Evolutionary conservation across 2,329 filamentous ascomycete species (phyloP), one percentile per base, ranked within the genome.

Genomic region (Scedosporium apiospermum): DNA sequence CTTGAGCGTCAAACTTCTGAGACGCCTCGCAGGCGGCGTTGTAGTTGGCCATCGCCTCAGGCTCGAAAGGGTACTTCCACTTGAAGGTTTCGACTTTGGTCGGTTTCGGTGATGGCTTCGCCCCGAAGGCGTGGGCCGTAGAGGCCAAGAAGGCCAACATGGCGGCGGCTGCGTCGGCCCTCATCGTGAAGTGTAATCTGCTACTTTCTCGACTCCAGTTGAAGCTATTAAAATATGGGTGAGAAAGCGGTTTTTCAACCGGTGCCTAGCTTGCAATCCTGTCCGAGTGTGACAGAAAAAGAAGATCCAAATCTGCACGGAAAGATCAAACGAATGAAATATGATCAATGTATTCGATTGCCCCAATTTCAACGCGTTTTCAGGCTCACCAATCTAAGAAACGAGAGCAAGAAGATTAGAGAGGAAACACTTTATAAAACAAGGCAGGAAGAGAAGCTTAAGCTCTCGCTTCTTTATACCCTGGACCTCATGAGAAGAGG

Each of bases 21-120:
- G 69, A 66, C 21, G 70, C 69, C 34, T 73, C 69, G 68, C 78
- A 80, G 16, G 68, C 60, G 6, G 74, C 63, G 2, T 69, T 65
- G 65, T 76, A 78, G 38, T 68, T 64, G 42, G 68, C 65, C 49
- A 72, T 68, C 23, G 65, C 51, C 55, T 67, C 60, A 6, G 66
- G 66, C 4, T 64, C 60, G 71, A 78, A 80, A 4, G 78, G 78
- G 65, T 79, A 69, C 41, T 67, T 66, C 76, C 77, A 80, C 58
- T 71, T 68, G 66, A 79, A 80, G 66, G 72, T 71, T 27, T 73
- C 69, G 30, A 76, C 70, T 63, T 72, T 67, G 21, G 72, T 70
- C 5, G 74, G 69, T 26, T 72, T 68, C 58, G 73, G 70, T 9
- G 67, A 68, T 27, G 61, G 69, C 65, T 68, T 69, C 26, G 60